Evolutionary conservation across 768 basidiomycete species (phyloP), one percentile per base, ranked within the genome.

Genomic region (Fomitopsis pulvina): DNA sequence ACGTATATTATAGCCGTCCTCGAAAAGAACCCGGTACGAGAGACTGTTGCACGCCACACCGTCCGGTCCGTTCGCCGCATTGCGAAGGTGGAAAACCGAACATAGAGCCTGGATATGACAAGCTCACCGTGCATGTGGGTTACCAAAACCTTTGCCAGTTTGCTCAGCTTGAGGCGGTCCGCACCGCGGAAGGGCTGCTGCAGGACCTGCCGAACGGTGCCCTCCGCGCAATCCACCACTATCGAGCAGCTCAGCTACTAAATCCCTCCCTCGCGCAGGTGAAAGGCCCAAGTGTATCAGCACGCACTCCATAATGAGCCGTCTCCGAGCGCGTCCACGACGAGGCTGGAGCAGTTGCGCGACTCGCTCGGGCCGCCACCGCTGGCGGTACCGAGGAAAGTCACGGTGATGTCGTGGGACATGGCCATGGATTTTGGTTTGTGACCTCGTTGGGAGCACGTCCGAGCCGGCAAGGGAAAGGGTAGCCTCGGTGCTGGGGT

Each of bases 211-310:
- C 84, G 72, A 12, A 77, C 67, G 11, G 87, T 89, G 29, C 89
- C 89, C 66, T 90, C 87, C 12, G 85, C 88, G 65, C 87, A 88
- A 63, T 91, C 87, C 20, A 91, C 75, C 83, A 91, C 87, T 87
- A 38, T 18, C 4, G 18, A 25, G 25, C 5, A n/a, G 25, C 12
- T 51, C 27, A 51, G 42, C 44, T 16, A 12, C 47, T n/a, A 18
- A 22, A 7, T 2, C 9, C 11, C 14, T 21, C n/a, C 20, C 9
- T n/a, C 45, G 21, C n/a, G 40, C 20, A 42, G 37, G 39, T 12
- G 28, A 29, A 41, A 20, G n/a, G 25, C 52, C 44, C 52, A 40
- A 46, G 49, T 27, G 27, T 47, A n/a, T 21, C 22, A 27, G 45
- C 27, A 60, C 77, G 59, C 65, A 88, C 87, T 83, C 85, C 87